Conservation (phyloP, 2,329 filamentous ascomycete species). For the Pseudopithomyces maydicus region DNA sequence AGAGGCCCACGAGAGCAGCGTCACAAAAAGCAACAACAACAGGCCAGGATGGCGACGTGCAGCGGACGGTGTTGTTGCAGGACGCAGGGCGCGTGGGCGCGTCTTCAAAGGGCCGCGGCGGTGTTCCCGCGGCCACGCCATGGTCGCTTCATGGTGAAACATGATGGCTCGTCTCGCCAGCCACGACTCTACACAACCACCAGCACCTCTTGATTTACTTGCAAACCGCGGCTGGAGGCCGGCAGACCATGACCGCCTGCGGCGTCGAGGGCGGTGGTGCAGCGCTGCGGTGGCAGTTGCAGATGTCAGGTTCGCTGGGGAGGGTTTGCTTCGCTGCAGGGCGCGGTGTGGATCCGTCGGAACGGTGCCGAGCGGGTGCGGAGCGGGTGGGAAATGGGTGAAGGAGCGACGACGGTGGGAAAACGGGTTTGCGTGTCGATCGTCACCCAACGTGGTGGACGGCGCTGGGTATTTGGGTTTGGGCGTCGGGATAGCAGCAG, state of each 20-base stretch:
- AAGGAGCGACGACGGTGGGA: slow-evolving; percentile 33
- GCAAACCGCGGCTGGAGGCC: slow-evolving; percentile 13
- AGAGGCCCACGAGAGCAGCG: slow-evolving; percentile 31
- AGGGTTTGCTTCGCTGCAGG: slow-evolving; percentile 21
- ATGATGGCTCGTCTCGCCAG: slow-evolving; percentile 24
- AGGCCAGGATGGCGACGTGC: slow-evolving; percentile 13
- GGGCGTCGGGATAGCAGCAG: slow-evolving; percentile 20
- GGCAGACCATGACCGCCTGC: slow-evolving; percentile 27
- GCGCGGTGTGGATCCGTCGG: slow-evolving; percentile 11
- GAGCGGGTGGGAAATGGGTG: slow-evolving; percentile 13
- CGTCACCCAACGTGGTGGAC: slow-evolving; percentile 17
- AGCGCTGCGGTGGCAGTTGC: no score
- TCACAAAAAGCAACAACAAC: slow-evolving; percentile 32
- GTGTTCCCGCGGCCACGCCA: slow-evolving; percentile 8
- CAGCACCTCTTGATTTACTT: slow-evolving; percentile 22
- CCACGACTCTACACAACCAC: slow-evolving; percentile 5
- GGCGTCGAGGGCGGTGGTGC: background rate
- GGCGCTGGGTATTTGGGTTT: slow-evolving; percentile 15
- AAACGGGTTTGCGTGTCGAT: slow-evolving; percentile 26
- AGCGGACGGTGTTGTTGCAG: slow-evolving; percentile 18
- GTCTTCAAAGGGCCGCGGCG: slow-evolving; percentile 26
- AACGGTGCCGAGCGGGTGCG: slow-evolving; percentile 10
- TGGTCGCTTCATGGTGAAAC: slow-evolving; percentile 40
- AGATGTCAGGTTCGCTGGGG: background rate
- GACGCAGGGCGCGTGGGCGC: slow-evolving; percentile 24